Evolutionary conservation across 106 monocot genomes (phyloP).

Genomic region (Chionographis japonica): DNA sequence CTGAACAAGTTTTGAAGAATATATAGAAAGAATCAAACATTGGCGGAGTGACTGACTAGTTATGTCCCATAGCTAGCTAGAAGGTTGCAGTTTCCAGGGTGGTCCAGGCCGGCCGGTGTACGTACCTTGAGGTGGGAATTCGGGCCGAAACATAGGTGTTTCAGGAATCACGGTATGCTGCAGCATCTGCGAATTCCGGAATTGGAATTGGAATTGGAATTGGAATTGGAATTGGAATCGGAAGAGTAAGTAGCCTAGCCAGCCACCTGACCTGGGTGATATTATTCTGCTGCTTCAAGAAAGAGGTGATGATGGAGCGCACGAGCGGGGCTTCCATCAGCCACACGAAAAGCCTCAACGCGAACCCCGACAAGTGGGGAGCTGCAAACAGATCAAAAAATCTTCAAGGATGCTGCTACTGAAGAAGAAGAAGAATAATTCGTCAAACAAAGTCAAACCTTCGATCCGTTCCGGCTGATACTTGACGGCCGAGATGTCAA

Average conservation of each 20-base stretch:
- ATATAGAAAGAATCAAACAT: background rate
- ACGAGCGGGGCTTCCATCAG: slow-evolving; percentile 51
- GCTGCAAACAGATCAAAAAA: slow-evolving; percentile 31
- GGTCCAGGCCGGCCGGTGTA: slow-evolving; percentile 1
- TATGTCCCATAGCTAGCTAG: too few species aligned
- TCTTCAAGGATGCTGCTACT: background rate
- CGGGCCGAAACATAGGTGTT: slow-evolving; percentile 77
- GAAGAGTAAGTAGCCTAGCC: background rate
- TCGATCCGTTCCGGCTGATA: slow-evolving; percentile 45
- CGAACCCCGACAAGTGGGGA: slow-evolving; percentile 67
- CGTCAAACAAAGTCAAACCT: slow-evolving; percentile 20
- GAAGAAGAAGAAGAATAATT: background rate
- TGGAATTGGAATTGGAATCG: background rate
- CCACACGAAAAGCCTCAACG: slow-evolving; percentile 66
- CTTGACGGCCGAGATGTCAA: slow-evolving; percentile 67
- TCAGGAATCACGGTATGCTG: slow-evolving; percentile 79
- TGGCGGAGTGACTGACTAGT: background rate
- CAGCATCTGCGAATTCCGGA: slow-evolving; percentile 41
- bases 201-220: background rate
- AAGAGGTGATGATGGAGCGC: slow-evolving; percentile 39
- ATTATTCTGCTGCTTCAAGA: slow-evolving; percentile 62
- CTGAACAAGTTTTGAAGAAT: slow-evolving; percentile 30
- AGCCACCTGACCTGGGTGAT: slow-evolving; percentile 36
- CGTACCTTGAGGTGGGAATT: slow-evolving; percentile 86
- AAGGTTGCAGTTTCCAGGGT: too few species aligned